Evolutionary conservation across 805 yeast species (phyloP).

Genomic region (Teunomyces panamensis): DNA sequence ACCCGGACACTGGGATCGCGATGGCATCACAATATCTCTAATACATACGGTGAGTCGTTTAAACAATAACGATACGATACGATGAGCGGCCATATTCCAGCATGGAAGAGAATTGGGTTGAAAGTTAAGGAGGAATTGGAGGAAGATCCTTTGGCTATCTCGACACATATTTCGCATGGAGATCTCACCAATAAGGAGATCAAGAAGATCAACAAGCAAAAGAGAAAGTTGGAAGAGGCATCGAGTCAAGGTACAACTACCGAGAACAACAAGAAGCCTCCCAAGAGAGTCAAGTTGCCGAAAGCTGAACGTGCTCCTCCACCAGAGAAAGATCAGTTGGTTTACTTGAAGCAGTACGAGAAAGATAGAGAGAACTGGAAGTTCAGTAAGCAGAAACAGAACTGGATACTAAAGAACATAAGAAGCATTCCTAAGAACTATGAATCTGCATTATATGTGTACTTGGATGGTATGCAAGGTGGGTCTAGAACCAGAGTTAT

Average conservation of each 20-base stretch:
- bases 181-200: slow-evolving; percentile 41
- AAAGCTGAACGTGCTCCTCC: slow-evolving; percentile 66
- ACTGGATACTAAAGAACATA: slow-evolving; percentile 73
- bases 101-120: slow-evolving; percentile 80
- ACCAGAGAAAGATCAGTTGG: slow-evolving; percentile 74
- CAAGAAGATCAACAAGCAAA: slow-evolving; percentile 38
- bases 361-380: slow-evolving; percentile 68
- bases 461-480: slow-evolving; percentile 65
- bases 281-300: slow-evolving; percentile 69
- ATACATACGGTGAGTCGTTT: not conserved
- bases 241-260: slow-evolving; percentile 11
- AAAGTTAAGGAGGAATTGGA: slow-evolving; percentile 49
- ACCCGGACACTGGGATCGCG: slow-evolving; percentile 9
- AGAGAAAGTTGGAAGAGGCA: slow-evolving; percentile 20
- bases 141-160: slow-evolving; percentile 43
- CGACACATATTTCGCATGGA: slow-evolving; percentile 45
- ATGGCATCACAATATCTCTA: not conserved
- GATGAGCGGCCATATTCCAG: slow-evolving; percentile 47
- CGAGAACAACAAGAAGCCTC: slow-evolving; percentile 48
- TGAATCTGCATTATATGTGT: slow-evolving; percentile 46
- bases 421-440: slow-evolving; percentile 51
- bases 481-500: slow-evolving; percentile 60
- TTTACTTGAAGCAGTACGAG: slow-evolving; percentile 56
- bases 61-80: not conserved
- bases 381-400: slow-evolving; percentile 82